Evolutionary conservation across 768 basidiomycete species (phyloP), one percentile per base, ranked within the genome.

Genomic region (Serendipita sp.): DNA sequence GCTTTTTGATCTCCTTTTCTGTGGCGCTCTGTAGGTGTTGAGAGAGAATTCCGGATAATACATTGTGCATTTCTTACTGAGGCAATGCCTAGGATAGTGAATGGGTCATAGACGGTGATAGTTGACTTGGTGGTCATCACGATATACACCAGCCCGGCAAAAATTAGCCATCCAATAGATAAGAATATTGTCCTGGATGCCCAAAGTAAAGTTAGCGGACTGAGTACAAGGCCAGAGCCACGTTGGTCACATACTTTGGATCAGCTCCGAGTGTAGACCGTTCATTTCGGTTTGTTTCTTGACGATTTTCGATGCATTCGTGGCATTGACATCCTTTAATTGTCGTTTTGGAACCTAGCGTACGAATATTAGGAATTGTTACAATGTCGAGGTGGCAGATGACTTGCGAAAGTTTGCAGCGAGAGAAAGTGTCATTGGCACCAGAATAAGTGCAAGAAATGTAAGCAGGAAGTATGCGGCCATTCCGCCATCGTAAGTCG

Each of bases 1-100:
- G 88, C 2, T 89, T 86, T 74, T 97, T 99, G 73, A 99, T 94
- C 42, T 91, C 89, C 72, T 94, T 93, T 69, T 94, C 87, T 2
- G 84, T 75, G 2, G 78, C 70, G 26, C 81, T 80, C 86, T 91
- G 1, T 31, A 66, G 17, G 44, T 7, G 34, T 50, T 51, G 24
- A 42, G 67, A 14, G 63, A 51, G 45, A 22, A 51, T n/a, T 28
- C 9, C 24, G 63, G 42, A 22, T 41, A n/a, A 13, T 1, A 42
- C n/a, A 22, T 3, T 24, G 65, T 61, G 20, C 31, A 42, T 22
- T 17, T 78, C 83, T 65, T 67, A 90, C 90, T 13, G 78, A 69
- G 3, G 73, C 74, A 63, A 97, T 81, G 17, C 88, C 93, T 26
- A 99, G 78, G 68, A 98, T 95, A 67, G 92, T 86, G 68, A 94